Percentiles rank a stretch among this genome's conserved stretches.
Evolutionary conservation across 768 basidiomycete species (phyloP).

Genomic region (Serendipita vermifera): DNA sequence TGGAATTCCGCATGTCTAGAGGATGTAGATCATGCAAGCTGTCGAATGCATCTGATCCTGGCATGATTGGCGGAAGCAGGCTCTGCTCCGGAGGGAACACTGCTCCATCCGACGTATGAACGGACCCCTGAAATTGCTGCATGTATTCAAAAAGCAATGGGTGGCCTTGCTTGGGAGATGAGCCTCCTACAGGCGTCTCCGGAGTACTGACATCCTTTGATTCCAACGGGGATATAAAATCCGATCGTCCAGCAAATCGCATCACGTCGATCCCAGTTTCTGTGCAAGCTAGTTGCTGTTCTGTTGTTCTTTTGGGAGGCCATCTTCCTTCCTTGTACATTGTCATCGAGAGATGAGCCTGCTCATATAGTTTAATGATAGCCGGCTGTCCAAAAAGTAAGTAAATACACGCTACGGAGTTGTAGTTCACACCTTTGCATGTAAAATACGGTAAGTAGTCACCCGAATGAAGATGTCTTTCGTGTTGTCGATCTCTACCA

Average conservation of each 20-base stretch:
- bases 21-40: too few relatives aligned
- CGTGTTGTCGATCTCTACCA: slow-evolving; percentile 4
- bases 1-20: neutral
- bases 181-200: neutral
- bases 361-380: slow-evolving; percentile 3
- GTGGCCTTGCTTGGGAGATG: neutral
- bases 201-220: neutral
- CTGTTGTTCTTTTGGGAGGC: neutral
- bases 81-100: slow-evolving; percentile 6
- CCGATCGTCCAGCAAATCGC: slow-evolving; percentile 2
- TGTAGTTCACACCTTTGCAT: neutral
- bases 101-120: too few relatives aligned
- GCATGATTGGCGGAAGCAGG: neutral
- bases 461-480: slow-evolving; percentile 6
- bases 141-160: neutral
- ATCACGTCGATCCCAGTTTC: neutral
- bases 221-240: neutral
- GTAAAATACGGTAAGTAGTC: neutral
- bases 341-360: neutral
- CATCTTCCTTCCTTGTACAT: slow-evolving; percentile 6
- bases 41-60: too few relatives aligned
- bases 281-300: too few relatives aligned
- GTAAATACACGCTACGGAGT: too few relatives aligned
- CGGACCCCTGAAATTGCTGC: neutral
- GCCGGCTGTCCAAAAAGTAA: too few relatives aligned